Conservation (phyloP, 345 rosid genomes). For the Capsella bursapastoris region DNA sequence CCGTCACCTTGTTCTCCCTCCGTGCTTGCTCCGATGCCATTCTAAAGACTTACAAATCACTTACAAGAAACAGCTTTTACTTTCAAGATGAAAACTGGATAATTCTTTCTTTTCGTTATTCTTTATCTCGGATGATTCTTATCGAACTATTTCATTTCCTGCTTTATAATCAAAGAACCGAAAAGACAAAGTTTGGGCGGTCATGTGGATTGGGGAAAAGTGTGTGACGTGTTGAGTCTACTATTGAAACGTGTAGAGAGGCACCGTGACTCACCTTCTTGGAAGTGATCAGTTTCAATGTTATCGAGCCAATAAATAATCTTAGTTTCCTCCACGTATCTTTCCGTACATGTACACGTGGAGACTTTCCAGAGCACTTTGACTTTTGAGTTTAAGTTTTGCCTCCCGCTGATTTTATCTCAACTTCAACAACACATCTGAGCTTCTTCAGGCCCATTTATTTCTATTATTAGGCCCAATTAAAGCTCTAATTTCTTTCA, state of each 20-base stretch:
- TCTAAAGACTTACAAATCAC: not conserved
- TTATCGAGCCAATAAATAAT: conserved; percentile 12
- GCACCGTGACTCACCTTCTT: conserved; percentile 34
- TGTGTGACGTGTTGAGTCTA: conserved; percentile 47
- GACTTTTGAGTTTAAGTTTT: not conserved
- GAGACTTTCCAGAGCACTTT: not conserved
- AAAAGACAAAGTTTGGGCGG: conserved; percentile 12
- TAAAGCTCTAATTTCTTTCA: not conserved
- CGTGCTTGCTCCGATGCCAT: conserved; percentile 75
- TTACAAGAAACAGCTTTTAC: not conserved
- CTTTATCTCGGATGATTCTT: conserved; percentile 22
- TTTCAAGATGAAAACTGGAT: conserved; percentile 17
- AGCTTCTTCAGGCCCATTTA: conserved; percentile 18
- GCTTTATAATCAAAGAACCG: conserved; percentile 31
- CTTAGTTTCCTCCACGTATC: conserved; percentile 15
- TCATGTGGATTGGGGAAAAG: conserved; percentile 7
- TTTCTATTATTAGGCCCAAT: not conserved
- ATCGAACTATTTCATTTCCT: not conserved
- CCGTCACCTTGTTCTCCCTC: conserved; percentile 52
- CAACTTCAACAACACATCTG: not conserved
- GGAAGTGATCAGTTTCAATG: conserved; percentile 15
- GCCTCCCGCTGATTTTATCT: not conserved
- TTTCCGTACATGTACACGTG: conserved; percentile 32
- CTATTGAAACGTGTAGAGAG: conserved; percentile 43
- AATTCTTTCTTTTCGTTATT: not conserved